phyloP scores from a whole-genome alignment of 1,284 basidiomycete genomes.

The Ustilago loliicola region DNA sequence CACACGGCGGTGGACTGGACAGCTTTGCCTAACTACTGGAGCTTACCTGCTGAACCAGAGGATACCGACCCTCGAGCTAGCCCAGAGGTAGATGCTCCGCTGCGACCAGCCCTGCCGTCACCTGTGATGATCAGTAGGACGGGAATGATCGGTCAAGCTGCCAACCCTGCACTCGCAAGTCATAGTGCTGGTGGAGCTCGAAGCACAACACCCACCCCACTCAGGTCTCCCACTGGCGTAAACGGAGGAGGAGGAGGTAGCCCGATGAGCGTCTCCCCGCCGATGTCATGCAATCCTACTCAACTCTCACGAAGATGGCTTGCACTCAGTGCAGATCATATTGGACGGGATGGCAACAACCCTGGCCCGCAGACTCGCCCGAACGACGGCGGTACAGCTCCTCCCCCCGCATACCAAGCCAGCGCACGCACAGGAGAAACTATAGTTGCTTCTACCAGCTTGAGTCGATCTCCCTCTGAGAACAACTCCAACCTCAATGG shows the following conservation, averaged over 20 bases:
- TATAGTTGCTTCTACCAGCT: constrained; percentile 31
- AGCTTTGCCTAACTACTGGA: constrained; percentile 64
- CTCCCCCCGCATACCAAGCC: constrained; percentile 48
- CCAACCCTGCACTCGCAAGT: not conserved
- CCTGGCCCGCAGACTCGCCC: not conserved
- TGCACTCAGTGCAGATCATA: constrained; percentile 46
- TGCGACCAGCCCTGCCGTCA: constrained; percentile 35
- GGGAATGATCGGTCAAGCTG: constrained; percentile 24
- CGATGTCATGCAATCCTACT: constrained; percentile 37
- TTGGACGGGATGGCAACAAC: constrained; percentile 19
- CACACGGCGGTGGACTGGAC: constrained; percentile 67
- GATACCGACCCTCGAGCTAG: constrained; percentile 12
- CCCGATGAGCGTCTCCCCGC: constrained; percentile 17
- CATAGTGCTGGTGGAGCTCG: not conserved
- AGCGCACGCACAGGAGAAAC: constrained; percentile 44
- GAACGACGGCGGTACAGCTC: constrained; percentile 8
- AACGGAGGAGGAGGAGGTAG: constrained; percentile 2
- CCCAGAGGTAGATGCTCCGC: constrained; percentile 16
- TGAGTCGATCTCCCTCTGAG: constrained; percentile 24
- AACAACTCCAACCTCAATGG: not conserved
- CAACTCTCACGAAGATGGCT: constrained; percentile 54
- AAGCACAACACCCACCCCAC: constrained; percentile 13
- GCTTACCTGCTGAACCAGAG: constrained; percentile 38
- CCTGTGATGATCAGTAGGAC: constrained; percentile 33
- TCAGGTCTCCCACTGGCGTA: constrained; percentile 10